Evolutionary conservation across 257 asterid species (phyloP).

Genomic region (Nicotiana obtusifolia): DNA sequence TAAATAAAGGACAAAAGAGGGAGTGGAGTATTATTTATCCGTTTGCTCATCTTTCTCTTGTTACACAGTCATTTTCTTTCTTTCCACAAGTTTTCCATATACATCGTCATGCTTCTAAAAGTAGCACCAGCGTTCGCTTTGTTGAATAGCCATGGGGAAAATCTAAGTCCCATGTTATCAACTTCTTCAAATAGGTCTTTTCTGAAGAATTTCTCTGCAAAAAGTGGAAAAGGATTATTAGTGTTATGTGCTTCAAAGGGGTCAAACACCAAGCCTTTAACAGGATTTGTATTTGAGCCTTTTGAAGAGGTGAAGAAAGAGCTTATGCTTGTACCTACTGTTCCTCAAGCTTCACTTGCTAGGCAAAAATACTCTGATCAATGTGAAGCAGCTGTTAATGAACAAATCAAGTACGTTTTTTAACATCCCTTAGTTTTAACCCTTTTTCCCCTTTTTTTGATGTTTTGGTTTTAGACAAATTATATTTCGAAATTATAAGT

Average conservation of each 20-base stretch:
- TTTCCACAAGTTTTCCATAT: no score
- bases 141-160: background rate
- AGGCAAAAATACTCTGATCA: slow-evolving; percentile 40
- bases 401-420: slow-evolving; percentile 43
- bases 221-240: background rate
- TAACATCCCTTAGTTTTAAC: background rate
- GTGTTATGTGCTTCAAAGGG: slow-evolving; percentile 9
- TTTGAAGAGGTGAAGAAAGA: slow-evolving; percentile 39
- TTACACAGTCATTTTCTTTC: background rate
- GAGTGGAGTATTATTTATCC: no score
- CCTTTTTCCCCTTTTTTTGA: background rate
- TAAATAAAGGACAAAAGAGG: no score
- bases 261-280: background rate
- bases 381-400: slow-evolving; percentile 43
- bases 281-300: slow-evolving; percentile 14
- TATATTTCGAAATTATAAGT: no score
- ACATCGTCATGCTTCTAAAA: background rate
- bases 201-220: background rate
- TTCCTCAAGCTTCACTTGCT: slow-evolving; percentile 44
- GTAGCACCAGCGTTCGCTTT: background rate
- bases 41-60: background rate
- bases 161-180: background rate
- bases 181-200: background rate
- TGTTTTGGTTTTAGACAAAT: background rate
- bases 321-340: slow-evolving; percentile 36